These are phyloP conservation scores for Pyrus communis DNA, from an alignment of 306 rosid genomes.

Conservation along the genomic window DNA sequence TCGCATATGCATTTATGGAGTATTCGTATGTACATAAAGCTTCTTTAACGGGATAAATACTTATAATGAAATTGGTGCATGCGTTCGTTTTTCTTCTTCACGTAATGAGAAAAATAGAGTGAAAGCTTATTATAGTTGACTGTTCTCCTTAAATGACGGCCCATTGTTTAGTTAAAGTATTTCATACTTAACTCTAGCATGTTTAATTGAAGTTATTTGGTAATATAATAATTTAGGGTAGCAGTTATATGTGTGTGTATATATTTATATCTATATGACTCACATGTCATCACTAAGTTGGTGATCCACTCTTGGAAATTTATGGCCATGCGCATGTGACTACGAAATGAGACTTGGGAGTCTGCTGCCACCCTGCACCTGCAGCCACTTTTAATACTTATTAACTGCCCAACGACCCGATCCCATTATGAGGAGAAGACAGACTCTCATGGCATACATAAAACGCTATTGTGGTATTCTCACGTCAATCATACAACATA, in stretches of 20 bases:
- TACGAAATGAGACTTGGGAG: not conserved
- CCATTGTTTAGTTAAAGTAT: not conserved
- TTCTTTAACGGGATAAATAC: no score
- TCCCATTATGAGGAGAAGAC: not conserved
- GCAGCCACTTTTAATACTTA: not conserved
- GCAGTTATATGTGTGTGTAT: not conserved
- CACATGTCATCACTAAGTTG: not conserved
- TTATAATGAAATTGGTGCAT: no score
- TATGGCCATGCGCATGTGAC: not conserved
- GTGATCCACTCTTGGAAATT: conserved; percentile 2
- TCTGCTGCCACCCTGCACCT: not conserved
- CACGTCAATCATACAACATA: no score
- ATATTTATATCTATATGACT: not conserved
- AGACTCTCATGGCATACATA: no score
- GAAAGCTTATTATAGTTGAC: not conserved
- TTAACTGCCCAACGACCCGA: not conserved
- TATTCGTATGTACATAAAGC: no score
- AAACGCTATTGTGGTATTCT: no score
- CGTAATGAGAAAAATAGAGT: no score
- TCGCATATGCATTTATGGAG: not conserved
- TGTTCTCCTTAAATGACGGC: not conserved
- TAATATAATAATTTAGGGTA: not conserved
- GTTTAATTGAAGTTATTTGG: no score
- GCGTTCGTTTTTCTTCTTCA: no score
- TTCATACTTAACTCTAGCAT: not conserved